Base-by-base conservation (phyloP, 805 yeast genomes). In the Metschnikowia hibisci region DNA sequence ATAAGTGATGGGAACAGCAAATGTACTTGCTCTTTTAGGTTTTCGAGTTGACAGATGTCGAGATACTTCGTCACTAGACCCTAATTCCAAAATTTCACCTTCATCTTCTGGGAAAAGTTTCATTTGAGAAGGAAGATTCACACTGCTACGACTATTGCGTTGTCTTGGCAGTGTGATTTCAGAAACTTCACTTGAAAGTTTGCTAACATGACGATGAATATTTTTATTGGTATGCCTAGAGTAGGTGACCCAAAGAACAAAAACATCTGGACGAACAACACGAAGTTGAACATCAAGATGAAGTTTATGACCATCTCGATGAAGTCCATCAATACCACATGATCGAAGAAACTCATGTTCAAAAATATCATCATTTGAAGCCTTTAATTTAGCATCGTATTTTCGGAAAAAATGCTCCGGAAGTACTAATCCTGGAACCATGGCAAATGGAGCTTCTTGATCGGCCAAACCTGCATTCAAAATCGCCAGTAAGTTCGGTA, bases 391-490 rank as follows among this genome's bases (percentile, higher is more conserved):
- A 0, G 84, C 81, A 44, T 73, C 71, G 41, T 80, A 72, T 51
- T 82, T 81, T 48, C 97, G 75, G 66, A 91, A 89, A 58, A 85
- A 84, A 63, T 89, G 96, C 61, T 90, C 98, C 0, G 97, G 95
- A 10, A 90, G 66, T 0, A 90, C 96, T 39, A 87, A 64, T 1
- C 96, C 96, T 0, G 84, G 78, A 6, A 55, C 59, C 18, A 66
- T 42, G 15, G 55, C 51, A 25, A 58, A 48, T 0, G 47, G 51
- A 7, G 57, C 56, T 4, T 46, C 38, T 32, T 57, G 58, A 23
- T 57, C 60, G 3, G 60, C 61, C 11, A 62, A 44, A 1, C 82
- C 80, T 15, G 57, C 49, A 2, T 63, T 58, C 39, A 81, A 57
- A 15, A 79, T 64, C 3, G 63, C 61, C 2, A 74, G 57, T 55